phyloP scores from a whole-genome alignment of 163 green algal genomes.

The Chlamydomonas reinhardtii region DNA sequence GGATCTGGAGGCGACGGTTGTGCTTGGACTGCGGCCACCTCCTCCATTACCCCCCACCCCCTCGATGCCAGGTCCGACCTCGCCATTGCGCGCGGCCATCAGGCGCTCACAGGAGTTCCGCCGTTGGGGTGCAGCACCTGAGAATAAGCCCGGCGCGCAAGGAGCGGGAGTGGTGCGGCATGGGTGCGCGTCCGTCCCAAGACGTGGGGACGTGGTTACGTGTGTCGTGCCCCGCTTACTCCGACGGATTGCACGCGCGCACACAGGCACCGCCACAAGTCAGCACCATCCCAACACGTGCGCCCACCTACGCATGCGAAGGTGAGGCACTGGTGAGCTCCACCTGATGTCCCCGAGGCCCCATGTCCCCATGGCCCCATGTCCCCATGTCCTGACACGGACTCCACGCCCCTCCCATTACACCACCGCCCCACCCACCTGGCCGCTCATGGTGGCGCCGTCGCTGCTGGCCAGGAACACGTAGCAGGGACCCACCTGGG shows the following conservation, averaged over 20 bases:
- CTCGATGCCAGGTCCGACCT: too few species aligned
- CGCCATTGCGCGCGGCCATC: too few species aligned
- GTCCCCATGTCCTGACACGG: too few species aligned
- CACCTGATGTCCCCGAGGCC: too few species aligned
- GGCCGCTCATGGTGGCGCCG: conserved; percentile 24
- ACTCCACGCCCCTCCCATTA: neutral
- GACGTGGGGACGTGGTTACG: neutral
- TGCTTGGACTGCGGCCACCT: too few species aligned
- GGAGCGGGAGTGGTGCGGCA: neutral
- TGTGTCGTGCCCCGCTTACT: neutral
- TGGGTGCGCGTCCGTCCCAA: neutral
- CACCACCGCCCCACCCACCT: neutral
- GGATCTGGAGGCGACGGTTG: too few species aligned
- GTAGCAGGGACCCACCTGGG: conserved; percentile 69
- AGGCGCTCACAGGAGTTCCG: conserved; percentile 60
- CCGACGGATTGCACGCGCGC: neutral
- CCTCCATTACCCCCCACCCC: too few species aligned
- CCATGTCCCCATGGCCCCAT: too few species aligned
- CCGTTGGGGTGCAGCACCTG: conserved; percentile 81
- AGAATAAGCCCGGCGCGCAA: neutral
- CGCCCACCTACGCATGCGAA: too few species aligned
- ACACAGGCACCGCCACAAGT: too few species aligned
- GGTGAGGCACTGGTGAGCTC: too few species aligned
- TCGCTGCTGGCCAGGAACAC: conserved; percentile 72
- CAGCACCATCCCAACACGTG: too few species aligned